A percentile compares a stretch with the other conserved stretches of the same genome.
Evolutionary conservation across 169 alveolate genomes (phyloP).

Genomic region (Neospora caninum): DNA sequence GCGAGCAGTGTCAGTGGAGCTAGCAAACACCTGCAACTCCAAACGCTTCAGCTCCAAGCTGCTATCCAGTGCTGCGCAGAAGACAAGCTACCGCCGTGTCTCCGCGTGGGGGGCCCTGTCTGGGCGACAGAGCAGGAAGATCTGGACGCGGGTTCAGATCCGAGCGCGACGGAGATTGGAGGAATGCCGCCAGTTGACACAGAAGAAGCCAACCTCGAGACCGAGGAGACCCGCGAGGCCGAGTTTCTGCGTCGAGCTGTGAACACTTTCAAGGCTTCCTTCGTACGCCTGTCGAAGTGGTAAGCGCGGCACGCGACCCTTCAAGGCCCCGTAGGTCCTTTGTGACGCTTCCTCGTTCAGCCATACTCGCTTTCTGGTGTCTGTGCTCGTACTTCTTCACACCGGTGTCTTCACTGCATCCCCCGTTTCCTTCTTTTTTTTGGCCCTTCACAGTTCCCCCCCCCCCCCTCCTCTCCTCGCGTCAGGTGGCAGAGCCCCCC

Average conservation of each 20-base stretch:
- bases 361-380: too few relatives aligned
- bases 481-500: too few relatives aligned
- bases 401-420: too few relatives aligned
- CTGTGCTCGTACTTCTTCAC: too few relatives aligned
- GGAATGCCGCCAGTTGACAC: background rate
- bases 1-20: conserved; percentile 11
- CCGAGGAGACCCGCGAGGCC: background rate
- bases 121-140: conserved; percentile 22
- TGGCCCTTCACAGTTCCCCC: too few relatives aligned
- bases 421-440: too few relatives aligned
- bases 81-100: background rate
- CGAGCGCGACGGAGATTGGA: background rate
- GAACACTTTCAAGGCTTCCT: conserved; percentile 48
- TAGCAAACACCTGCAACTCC: background rate
- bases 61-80: background rate
- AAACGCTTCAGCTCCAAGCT: background rate
- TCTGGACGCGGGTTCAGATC: background rate
- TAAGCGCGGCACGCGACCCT: conserved; percentile 25
- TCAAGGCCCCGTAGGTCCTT: too few relatives aligned
- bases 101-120: background rate
- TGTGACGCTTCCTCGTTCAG: too few relatives aligned
- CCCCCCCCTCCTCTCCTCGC: too few relatives aligned
- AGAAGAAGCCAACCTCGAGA: too few relatives aligned
- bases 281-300: conserved; percentile 60
- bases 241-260: conserved; percentile 21